Base-by-base conservation (phyloP, 352 stramenopile species). In the Globisporangium nagaii region DNA sequence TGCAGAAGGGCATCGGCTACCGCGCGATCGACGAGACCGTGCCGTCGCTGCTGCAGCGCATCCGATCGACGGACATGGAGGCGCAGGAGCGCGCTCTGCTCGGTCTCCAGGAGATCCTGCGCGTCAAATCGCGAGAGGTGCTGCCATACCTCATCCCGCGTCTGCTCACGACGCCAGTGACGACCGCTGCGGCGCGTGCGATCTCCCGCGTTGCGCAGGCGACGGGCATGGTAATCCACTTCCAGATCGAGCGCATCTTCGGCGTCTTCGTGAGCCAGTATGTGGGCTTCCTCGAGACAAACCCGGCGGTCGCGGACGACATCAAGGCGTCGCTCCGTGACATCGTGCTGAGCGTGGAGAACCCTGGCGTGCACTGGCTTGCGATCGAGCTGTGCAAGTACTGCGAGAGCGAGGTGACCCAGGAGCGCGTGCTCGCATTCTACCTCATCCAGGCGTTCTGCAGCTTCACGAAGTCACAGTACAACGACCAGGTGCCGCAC, bases 1-100 rank as follows among this genome's bases (percentile, higher is more conserved):
- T 99, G 7, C 96, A 99, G 66, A 84, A 85, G 47, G 78, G 90
- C 45, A 97, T 99, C 30, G 97, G 97, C 30, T 96, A 90, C 64
- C 78, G 86, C 39, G 96, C 96, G 24, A 93, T 99, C 37, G 96
- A 99, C 39, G 93, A 98, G 58, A 97, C 99, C 51, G 84, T 99
- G 22, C 98, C 97, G 11, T 86, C 86, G 46, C 69, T 99, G 60
- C 85, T 99, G 31, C 84, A 95, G 20, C 81, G 88, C 32, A 91
- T 99, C 55, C 88, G 98, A 43, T 79, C 72, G 20, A 77, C 72
- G 4, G 65, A 82, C 30, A 34, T 60, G 22, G 65, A 79, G 15
- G 80, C 87, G 56, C 80, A 93, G 57, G 73, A 86, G 48, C 86
- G 84, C 55, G 97, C 97, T 28, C 75, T 99, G 35, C 95, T 97